These are phyloP conservation scores for Metschnikowia gruessii DNA, from an alignment of 805 yeast genomes.

Conservation along the genomic window DNA sequence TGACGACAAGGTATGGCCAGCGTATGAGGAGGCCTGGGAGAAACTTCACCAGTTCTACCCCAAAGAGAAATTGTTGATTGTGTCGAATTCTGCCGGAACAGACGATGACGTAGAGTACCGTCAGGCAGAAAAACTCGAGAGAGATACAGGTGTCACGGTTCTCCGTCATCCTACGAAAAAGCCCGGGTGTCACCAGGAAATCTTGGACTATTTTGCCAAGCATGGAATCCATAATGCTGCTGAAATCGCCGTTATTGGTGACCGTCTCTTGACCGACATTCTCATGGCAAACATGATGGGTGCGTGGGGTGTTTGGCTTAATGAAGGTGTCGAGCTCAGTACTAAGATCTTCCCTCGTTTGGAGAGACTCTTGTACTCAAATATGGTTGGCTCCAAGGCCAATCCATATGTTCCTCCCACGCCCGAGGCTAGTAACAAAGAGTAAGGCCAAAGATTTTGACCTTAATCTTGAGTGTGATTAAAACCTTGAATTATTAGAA, in stretches of 20 bases:
- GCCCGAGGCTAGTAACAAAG: conserved; percentile 5
- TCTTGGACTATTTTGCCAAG: conserved; percentile 53
- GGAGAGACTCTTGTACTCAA: conserved; percentile 45
- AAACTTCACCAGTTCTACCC: conserved; percentile 57
- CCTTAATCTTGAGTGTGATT: too few species aligned
- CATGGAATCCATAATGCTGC: conserved; percentile 47
- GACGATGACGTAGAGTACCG: conserved; percentile 58
- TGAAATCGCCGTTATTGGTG: conserved; percentile 86
- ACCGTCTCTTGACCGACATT: conserved; percentile 85
- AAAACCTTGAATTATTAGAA: too few species aligned
- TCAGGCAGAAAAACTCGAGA: conserved; percentile 64
- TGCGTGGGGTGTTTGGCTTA: conserved; percentile 77
- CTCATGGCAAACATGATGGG: conserved; percentile 96
- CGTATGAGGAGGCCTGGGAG: conserved; percentile 55
- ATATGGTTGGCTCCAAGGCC: conserved; percentile 13
- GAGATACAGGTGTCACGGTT: conserved; percentile 64
- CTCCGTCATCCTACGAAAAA: conserved; percentile 72
- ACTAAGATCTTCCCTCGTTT: conserved; percentile 48
- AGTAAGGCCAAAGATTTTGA: not conserved
- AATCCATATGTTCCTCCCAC: conserved; percentile 20
- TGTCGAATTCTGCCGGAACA: conserved; percentile 93
- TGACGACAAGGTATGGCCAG: conserved; percentile 76
- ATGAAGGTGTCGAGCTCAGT: conserved; percentile 66
- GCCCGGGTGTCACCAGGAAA: conserved; percentile 76
- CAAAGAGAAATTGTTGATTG: conserved; percentile 63